Evolutionary conservation across 352 stramenopile genomes (phyloP).

Genomic region (Albugo laibachii): DNA sequence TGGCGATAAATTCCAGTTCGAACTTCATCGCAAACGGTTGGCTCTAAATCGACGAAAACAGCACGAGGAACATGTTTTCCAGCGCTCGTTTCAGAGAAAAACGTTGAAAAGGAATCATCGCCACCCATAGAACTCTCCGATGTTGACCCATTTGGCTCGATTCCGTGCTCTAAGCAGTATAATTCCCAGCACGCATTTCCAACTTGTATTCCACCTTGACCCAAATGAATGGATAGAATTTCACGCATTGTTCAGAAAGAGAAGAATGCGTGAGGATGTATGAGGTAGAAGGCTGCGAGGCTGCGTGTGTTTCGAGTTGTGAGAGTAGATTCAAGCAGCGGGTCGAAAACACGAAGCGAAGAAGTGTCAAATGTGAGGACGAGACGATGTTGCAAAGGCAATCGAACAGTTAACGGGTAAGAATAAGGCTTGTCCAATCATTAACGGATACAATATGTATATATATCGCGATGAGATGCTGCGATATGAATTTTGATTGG

Average conservation of each 20-base stretch:
- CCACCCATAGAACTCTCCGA: constrained; percentile 14
- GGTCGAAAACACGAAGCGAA: too few relatives aligned
- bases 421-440: too few relatives aligned
- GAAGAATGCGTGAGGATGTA: not conserved
- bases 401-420: too few relatives aligned
- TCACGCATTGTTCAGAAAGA: constrained; percentile 51
- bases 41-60: constrained; percentile 93
- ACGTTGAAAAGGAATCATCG: constrained; percentile 83
- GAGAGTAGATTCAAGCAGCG: too few relatives aligned
- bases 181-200: constrained; percentile 88
- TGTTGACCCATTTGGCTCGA: constrained; percentile 83
- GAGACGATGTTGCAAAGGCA: too few relatives aligned
- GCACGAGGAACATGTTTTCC: constrained; percentile 90
- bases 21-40: constrained; percentile 90
- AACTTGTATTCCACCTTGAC: constrained; percentile 79
- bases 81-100: constrained; percentile 64
- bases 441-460: too few relatives aligned
- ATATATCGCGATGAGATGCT: too few relatives aligned
- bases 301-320: not conserved
- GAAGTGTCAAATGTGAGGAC: too few relatives aligned
- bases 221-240: constrained; percentile 93
- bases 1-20: constrained; percentile 86
- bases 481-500: too few relatives aligned
- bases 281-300: not conserved
- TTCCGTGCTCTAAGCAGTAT: constrained; percentile 86